phyloP scores from a whole-genome alignment of 1,139 yeast genomes.

The Sugiyamaella novakii region DNA sequence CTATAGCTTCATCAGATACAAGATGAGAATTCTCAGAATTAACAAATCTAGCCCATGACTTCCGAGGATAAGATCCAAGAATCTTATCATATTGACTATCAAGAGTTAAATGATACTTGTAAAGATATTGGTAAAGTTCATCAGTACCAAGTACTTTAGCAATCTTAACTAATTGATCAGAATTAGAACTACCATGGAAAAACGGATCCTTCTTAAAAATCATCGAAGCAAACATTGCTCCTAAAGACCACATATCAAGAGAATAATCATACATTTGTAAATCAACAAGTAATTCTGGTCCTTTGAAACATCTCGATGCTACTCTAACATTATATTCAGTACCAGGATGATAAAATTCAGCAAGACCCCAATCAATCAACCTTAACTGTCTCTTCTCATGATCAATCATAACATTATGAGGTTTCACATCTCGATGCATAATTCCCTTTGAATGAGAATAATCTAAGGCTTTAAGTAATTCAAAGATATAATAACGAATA shows the following conservation, averaged over 20 bases:
- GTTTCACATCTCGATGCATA: constrained; percentile 98
- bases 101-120: constrained; percentile 73
- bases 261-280: constrained; percentile 92
- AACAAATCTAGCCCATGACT: constrained; percentile 86
- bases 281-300: constrained; percentile 95
- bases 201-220: constrained; percentile 95
- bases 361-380: constrained; percentile 97
- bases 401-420: constrained; percentile 98
- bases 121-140: constrained; percentile 69
- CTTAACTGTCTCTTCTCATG: constrained; percentile 71
- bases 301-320: constrained; percentile 97
- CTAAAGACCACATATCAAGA: constrained; percentile 94
- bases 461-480: constrained; percentile 85
- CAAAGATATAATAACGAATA: constrained; percentile 85
- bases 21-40: constrained; percentile 73
- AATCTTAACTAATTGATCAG: constrained; percentile 93
- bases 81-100: constrained; percentile 83
- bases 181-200: constrained; percentile 94
- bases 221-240: constrained; percentile 98
- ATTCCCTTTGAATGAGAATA: constrained; percentile 97
- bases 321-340: constrained; percentile 96
- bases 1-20: constrained; percentile 71
- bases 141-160: constrained; percentile 92
- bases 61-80: constrained; percentile 71
- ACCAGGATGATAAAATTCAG: constrained; percentile 95